These are phyloP conservation scores for Cenchrus americanus DNA, from an alignment of 176 grass and related monocot genomes.

Conservation along the genomic window DNA sequence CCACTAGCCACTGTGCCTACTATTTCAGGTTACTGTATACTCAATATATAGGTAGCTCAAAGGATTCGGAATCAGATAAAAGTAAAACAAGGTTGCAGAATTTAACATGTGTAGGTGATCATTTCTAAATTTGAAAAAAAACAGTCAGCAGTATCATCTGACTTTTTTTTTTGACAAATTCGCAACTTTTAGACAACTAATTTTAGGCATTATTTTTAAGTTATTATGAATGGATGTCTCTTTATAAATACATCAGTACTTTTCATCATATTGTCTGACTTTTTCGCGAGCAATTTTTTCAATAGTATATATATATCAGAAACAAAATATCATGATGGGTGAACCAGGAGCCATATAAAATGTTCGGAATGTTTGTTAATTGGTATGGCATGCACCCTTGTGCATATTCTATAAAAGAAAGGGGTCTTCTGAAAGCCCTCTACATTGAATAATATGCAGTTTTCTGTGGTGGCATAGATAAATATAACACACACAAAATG, in stretches of 20 bases:
- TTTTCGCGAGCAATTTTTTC: no score
- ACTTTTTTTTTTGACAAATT: neutral
- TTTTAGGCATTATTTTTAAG: neutral
- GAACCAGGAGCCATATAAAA: neutral
- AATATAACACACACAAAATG: neutral
- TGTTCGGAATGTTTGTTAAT: neutral
- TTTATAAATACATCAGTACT: neutral
- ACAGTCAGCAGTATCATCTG: neutral
- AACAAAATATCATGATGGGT: neutral
- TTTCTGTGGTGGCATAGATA: neutral
- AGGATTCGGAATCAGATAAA: neutral
- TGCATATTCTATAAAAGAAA: constrained; percentile 1
- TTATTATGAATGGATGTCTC: neutral
- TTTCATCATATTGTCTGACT: neutral
- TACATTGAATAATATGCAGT: neutral
- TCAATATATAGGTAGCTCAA: no score
- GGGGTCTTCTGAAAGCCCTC: neutral
- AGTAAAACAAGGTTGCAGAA: neutral
- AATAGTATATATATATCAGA: neutral
- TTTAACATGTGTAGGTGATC: neutral
- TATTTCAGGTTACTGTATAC: no score
- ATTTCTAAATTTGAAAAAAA: neutral
- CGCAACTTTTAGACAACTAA: neutral
- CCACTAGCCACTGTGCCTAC: neutral
- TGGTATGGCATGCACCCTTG: neutral